Evolutionary conservation across 345 rosid species (phyloP).

Genomic region (Pugionium dolabratum): DNA sequence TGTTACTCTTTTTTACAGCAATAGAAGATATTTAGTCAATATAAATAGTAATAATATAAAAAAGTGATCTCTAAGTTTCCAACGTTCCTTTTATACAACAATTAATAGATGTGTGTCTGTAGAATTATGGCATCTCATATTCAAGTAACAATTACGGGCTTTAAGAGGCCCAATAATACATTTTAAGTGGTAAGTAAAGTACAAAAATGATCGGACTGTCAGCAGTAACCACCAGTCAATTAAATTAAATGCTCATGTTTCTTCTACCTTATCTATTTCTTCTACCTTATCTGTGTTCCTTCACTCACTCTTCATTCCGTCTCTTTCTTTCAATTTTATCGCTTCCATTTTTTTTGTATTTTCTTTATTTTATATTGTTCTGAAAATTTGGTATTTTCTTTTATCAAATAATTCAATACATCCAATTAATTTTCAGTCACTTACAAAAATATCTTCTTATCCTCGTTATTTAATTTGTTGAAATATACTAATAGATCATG

Average conservation of each 20-base stretch:
- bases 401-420: background rate
- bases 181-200: conserved; percentile 25
- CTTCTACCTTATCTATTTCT: too few species aligned
- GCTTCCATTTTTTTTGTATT: conserved; percentile 4
- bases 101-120: too few species aligned
- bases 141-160: background rate
- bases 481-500: too few species aligned
- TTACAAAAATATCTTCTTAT: conserved; percentile 7
- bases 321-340: background rate
- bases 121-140: too few species aligned
- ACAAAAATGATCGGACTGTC: background rate
- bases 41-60: too few species aligned
- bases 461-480: background rate
- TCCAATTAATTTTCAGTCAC: conserved; percentile 23
- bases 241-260: background rate
- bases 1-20: too few species aligned
- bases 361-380: background rate
- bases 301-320: conserved; percentile 9
- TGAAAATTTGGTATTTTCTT: background rate
- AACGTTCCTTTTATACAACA: too few species aligned
- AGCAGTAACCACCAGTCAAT: conserved; percentile 36
- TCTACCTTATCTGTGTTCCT: conserved; percentile 4
- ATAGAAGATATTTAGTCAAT: too few species aligned
- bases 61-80: too few species aligned
- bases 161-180: background rate